These are phyloP conservation scores for Rhizopogon parksii DNA, from an alignment of 1,284 basidiomycete genomes.

Conservation along the genomic window DNA sequence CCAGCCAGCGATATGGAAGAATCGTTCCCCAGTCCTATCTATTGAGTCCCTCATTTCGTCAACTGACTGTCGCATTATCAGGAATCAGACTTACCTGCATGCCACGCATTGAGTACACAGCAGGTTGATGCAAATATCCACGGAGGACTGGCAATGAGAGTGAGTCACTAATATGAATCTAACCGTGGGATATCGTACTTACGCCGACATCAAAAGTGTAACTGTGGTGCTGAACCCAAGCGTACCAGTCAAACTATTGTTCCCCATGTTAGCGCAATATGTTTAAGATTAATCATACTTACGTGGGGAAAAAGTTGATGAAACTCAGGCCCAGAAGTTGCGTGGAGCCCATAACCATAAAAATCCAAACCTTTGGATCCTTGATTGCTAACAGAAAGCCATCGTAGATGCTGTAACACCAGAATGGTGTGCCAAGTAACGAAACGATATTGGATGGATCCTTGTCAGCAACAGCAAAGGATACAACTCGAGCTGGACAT, in stretches of 20 bases:
- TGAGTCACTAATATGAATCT: neutral
- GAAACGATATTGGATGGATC: neutral
- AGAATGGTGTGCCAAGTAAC: neutral
- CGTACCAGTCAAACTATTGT: conserved; percentile 50
- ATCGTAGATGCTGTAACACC: conserved; percentile 35
- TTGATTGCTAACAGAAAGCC: conserved; percentile 55
- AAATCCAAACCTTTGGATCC: conserved; percentile 56
- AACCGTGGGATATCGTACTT: conserved; percentile 24
- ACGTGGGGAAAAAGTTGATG: conserved; percentile 72
- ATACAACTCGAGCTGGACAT: conserved; percentile 17
- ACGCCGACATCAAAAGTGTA: conserved; percentile 60
- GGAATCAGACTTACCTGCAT: conserved; percentile 43
- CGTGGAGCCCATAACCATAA: conserved; percentile 47
- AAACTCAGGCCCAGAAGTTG: conserved; percentile 61
- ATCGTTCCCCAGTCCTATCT: conserved; percentile 61
- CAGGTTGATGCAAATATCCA: conserved; percentile 53
- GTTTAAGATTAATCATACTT: conserved; percentile 15
- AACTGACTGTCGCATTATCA: conserved; percentile 9
- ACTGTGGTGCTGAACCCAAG: conserved; percentile 57
- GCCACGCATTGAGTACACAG: conserved; percentile 56
- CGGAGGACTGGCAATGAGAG: conserved; percentile 42
- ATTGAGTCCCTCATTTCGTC: neutral
- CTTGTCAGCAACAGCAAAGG: neutral
- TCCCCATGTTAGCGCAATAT: neutral
- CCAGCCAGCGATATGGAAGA: conserved; percentile 56